Conservation (phyloP, 306 rosid genomes). For the Oxytropis ochrocephala region DNA sequence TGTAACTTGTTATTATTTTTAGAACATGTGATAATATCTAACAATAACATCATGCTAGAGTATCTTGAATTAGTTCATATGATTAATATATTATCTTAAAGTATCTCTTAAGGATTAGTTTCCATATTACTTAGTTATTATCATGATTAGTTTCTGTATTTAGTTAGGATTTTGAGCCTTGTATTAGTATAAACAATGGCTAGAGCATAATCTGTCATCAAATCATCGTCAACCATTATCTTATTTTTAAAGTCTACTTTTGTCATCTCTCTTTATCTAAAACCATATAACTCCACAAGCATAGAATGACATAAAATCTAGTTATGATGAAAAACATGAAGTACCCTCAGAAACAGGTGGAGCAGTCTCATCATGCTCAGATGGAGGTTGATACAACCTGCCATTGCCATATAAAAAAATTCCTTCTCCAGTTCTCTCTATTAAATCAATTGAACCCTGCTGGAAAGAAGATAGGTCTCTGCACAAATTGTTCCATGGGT, state of each 20-base stretch:
- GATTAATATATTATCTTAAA: no score
- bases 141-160: background rate
- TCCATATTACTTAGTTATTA: no score
- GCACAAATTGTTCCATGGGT: slow-evolving; percentile 23
- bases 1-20: slow-evolving; percentile 6
- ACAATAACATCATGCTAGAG: background rate
- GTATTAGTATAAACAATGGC: background rate
- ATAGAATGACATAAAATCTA: background rate
- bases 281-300: background rate
- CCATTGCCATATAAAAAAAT: slow-evolving; percentile 30
- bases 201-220: background rate
- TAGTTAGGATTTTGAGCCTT: background rate
- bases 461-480: slow-evolving; percentile 45
- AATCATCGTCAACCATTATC: background rate
- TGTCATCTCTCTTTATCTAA: background rate
- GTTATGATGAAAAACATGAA: background rate
- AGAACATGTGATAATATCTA: background rate
- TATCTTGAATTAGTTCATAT: no score
- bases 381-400: slow-evolving; percentile 26
- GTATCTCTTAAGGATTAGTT: no score
- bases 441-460: slow-evolving; percentile 26
- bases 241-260: background rate
- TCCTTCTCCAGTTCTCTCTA: slow-evolving; percentile 24
- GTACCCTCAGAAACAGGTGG: slow-evolving; percentile 51
- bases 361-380: slow-evolving; percentile 32